phyloP scores from a whole-genome alignment of 768 basidiomycete species.

The Pulveroboletus sp. region DNA sequence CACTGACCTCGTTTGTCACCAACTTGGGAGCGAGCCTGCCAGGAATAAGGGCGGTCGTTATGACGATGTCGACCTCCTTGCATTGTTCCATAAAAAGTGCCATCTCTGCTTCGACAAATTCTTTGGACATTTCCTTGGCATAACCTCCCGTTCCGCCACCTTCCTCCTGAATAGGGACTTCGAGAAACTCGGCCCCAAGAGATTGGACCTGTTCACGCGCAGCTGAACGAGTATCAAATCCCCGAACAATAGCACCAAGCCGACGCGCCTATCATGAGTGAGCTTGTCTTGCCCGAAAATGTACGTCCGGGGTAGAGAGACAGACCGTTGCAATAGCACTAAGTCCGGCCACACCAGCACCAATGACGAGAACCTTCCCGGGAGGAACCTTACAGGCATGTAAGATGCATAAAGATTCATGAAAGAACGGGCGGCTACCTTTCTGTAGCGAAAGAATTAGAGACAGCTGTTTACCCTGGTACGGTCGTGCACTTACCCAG shows the following conservation, averaged over 20 bases:
- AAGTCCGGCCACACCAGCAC: constrained; percentile 84
- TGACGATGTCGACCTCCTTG: constrained; percentile 84
- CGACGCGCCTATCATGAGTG: constrained; percentile 56
- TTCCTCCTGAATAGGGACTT: constrained; percentile 74
- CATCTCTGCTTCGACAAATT: constrained; percentile 87
- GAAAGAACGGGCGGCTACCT: constrained; percentile 30
- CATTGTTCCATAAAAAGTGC: constrained; percentile 82
- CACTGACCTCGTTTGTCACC: constrained; percentile 59
- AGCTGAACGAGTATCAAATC: constrained; percentile 81
- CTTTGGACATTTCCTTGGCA: constrained; percentile 87
- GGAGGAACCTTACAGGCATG: constrained; percentile 61
- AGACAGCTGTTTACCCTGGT: constrained; percentile 2
- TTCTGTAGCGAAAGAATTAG: constrained; percentile 29
- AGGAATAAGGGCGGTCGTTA: constrained; percentile 85
- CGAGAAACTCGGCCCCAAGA: constrained; percentile 86
- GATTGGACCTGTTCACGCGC: constrained; percentile 89
- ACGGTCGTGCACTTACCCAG: constrained; percentile 54
- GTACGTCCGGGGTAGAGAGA: background rate
- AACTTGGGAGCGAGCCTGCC: constrained; percentile 83
- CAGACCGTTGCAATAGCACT: constrained; percentile 81
- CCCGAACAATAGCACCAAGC: constrained; percentile 83
- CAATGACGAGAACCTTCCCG: constrained; percentile 82
- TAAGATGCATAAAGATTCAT: constrained; percentile 14
- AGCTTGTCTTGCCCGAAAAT: background rate
- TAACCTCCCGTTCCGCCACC: constrained; percentile 82